These are phyloP conservation scores for Apiotrichum porosum DNA, from an alignment of 1,284 basidiomycete species.

Conservation along the genomic window DNA sequence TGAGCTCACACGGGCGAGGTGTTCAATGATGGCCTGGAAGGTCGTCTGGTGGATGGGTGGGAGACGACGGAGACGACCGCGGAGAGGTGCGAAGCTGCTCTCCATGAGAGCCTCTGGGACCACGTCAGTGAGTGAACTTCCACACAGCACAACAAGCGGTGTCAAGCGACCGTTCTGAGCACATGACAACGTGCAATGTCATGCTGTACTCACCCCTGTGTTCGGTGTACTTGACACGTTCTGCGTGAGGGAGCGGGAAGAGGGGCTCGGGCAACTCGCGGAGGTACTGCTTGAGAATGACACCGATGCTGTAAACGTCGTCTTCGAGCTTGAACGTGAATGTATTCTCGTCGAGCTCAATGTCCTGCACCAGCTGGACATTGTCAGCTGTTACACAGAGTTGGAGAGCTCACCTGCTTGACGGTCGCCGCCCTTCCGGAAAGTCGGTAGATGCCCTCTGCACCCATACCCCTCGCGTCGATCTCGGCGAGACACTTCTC, in stretches of 20 bases:
- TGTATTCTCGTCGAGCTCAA: slow-evolving; percentile 81
- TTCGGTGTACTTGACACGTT: slow-evolving; percentile 76
- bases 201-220: slow-evolving; percentile 64
- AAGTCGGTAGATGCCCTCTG: slow-evolving; percentile 64
- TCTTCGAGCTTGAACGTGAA: slow-evolving; percentile 75
- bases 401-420: slow-evolving; percentile 59
- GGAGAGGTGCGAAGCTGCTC: slow-evolving; percentile 66
- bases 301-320: slow-evolving; percentile 84
- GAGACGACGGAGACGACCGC: slow-evolving; percentile 75
- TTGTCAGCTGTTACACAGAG: not conserved
- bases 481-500: slow-evolving; percentile 79
- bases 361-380: slow-evolving; percentile 69
- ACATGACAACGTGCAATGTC: no score
- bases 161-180: no score
- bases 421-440: slow-evolving; percentile 75
- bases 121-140: not conserved
- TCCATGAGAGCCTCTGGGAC: slow-evolving; percentile 61
- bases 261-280: slow-evolving; percentile 88
- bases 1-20: slow-evolving; percentile 71
- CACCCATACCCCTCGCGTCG: slow-evolving; percentile 67
- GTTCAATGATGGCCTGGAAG: slow-evolving; percentile 78
- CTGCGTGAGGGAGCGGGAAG: slow-evolving; percentile 77
- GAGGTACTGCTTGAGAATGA: slow-evolving; percentile 80
- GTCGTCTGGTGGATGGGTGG: slow-evolving; percentile 85
- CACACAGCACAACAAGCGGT: no score